Evolutionary conservation across 306 rosid genomes (phyloP), one percentile per base, ranked within the genome.

Genomic region (Dalbergia cochinchinensis): DNA sequence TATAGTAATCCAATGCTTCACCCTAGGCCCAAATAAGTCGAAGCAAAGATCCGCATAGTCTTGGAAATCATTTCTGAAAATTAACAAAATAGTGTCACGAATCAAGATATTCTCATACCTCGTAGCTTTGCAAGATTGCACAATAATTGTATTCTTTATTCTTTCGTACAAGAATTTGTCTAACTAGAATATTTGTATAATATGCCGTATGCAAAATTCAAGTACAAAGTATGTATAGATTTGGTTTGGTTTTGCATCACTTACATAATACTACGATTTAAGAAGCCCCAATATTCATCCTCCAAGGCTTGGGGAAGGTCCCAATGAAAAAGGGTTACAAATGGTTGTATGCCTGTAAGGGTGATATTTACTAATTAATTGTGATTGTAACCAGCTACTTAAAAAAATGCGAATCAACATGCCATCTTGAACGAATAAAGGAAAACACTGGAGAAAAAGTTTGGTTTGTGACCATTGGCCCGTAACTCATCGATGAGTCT

Each of bases 231-330:
- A 26, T 26, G 2, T 26, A 1, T 39, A n/a, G n/a, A 8, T 39
- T 5, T 4, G 31, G 31, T 48, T 41, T 8, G 6, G 18, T 22
- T 60, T 50, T 55, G 33, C 2, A 26, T 26, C 2, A 76, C 93
- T 87, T 55, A 90, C 94, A 76, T 80, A 66, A 89, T 63, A 13
- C 11, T 74, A 26, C 68, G 68, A 15, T 79, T 86, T 47, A 83
- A 71, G 76, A 90, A 90, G 11, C 97, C 96, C 3, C 86, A 83
- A 15, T 86, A 90, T 42, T 89, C 81, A 1, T 90, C 90, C 63
- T 89, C 89, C 8, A 92, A 77, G 13, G 85, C 39, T 85, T 90
- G 92, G 11, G 97, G 94, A 84, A 83, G 78, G 77, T 92, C 96
- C 91, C 88, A 91, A 26, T 92, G 91, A 39, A 88, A 88, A 8